phyloP scores from a whole-genome alignment of 164 flowering plant species.

The Berberis thunbergii region DNA sequence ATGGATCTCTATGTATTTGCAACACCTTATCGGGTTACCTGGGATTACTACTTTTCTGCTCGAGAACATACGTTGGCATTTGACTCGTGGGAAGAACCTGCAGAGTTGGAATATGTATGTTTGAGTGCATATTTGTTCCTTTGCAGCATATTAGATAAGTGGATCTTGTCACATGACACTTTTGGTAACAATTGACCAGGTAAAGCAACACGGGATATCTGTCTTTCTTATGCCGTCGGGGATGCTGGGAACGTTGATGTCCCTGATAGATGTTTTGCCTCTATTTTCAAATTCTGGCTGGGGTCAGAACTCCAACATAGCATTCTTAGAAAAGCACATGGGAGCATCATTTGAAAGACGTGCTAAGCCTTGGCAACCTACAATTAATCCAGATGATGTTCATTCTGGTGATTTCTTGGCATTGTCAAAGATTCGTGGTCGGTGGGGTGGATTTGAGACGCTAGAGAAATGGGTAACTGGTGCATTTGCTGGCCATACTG shows the following conservation, averaged over 20 bases:
- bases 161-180: slow-evolving; percentile 5
- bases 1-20: slow-evolving; percentile 99
- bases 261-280: slow-evolving; percentile 85
- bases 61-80: slow-evolving; percentile 73
- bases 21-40: slow-evolving; percentile 89
- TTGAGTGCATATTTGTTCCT: not conserved
- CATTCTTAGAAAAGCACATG: slow-evolving; percentile 89
- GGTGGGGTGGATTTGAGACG: slow-evolving; percentile 99
- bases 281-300: slow-evolving; percentile 83
- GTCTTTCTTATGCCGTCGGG: slow-evolving; percentile 99
- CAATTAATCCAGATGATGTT: slow-evolving; percentile 73
- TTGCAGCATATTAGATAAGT: not conserved
- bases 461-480: slow-evolving; percentile 99
- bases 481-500: slow-evolving; percentile 98
- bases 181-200: slow-evolving; percentile 39
- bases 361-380: slow-evolving; percentile 67
- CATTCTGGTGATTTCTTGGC: slow-evolving; percentile 98
- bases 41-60: slow-evolving; percentile 94
- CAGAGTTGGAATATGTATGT: slow-evolving; percentile 89
- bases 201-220: slow-evolving; percentile 90
- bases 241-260: slow-evolving; percentile 84
- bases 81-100: slow-evolving; percentile 89
- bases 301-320: slow-evolving; percentile 90
- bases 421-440: slow-evolving; percentile 91
- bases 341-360: slow-evolving; percentile 88